These are phyloP conservation scores for Coemansia sp. DNA, from an alignment of 192 early-diverging fungal species.

Conservation along the genomic window DNA sequence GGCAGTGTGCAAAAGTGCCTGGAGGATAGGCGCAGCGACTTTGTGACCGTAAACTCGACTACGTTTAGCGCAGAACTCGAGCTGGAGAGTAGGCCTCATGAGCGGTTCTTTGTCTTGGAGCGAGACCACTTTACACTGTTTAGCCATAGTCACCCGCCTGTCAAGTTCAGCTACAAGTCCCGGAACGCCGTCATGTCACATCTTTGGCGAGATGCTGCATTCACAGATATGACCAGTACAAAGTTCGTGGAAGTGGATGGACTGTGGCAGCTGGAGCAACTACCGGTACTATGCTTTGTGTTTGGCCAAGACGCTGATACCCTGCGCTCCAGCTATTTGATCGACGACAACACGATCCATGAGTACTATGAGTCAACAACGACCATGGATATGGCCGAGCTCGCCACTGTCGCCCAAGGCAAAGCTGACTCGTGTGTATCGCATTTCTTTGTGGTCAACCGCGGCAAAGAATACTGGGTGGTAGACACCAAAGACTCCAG, in stretches of 20 bases:
- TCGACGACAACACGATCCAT: background rate
- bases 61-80: background rate
- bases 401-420: background rate
- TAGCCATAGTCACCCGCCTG: background rate
- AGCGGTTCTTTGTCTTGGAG: background rate
- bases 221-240: too few relatives aligned
- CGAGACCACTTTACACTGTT: background rate
- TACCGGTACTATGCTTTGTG: too few relatives aligned
- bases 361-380: background rate
- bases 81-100: background rate
- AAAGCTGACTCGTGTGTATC: background rate
- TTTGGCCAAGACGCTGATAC: too few relatives aligned
- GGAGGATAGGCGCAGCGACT: too few relatives aligned
- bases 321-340: too few relatives aligned
- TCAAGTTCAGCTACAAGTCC: conserved; percentile 4
- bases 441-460: background rate
- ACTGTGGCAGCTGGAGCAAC: background rate
- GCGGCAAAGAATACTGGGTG: background rate
- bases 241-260: background rate
- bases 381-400: background rate
- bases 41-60: too few relatives aligned
- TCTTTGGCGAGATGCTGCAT: too few relatives aligned
- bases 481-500: background rate
- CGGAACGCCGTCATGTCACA: too few relatives aligned
- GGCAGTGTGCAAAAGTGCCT: too few relatives aligned